Conservation (phyloP, 306 rosid genomes). For the Hippophae gyantsensis region DNA sequence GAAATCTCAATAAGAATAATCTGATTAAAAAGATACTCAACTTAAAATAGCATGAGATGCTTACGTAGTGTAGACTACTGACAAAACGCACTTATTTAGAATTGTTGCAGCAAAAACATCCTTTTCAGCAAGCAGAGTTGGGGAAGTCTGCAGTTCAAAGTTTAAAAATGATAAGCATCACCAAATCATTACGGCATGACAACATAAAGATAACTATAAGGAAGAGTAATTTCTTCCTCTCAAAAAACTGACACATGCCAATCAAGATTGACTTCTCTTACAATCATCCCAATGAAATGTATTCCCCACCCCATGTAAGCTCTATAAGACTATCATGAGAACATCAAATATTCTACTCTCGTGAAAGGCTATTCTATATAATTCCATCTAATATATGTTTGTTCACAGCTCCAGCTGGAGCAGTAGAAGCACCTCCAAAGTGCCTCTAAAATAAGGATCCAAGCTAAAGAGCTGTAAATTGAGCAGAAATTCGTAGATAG, state of each 20-base stretch:
- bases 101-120: conserved; percentile 53
- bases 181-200: not conserved
- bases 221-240: too few species aligned
- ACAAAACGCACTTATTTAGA: conserved; percentile 50
- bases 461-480: conserved; percentile 1
- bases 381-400: conserved; percentile 1
- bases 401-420: not conserved
- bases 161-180: conserved; percentile 9
- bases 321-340: not conserved
- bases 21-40: conserved; percentile 20
- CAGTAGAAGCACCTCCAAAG: conserved; percentile 6
- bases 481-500: conserved; percentile 3
- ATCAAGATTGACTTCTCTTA: not conserved
- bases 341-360: not conserved
- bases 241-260: not conserved
- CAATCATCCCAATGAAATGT: not conserved
- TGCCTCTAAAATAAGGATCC: not conserved
- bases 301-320: not conserved
- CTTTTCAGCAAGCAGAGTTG: conserved; percentile 57
- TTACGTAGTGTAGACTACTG: conserved; percentile 14
- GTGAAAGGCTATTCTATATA: not conserved
- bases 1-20: conserved; percentile 17
- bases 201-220: conserved; percentile 1
- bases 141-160: conserved; percentile 52
- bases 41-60: conserved; percentile 8